phyloP scores from a whole-genome alignment of 768 basidiomycete species.

The Leccinum subgranulosum region DNA sequence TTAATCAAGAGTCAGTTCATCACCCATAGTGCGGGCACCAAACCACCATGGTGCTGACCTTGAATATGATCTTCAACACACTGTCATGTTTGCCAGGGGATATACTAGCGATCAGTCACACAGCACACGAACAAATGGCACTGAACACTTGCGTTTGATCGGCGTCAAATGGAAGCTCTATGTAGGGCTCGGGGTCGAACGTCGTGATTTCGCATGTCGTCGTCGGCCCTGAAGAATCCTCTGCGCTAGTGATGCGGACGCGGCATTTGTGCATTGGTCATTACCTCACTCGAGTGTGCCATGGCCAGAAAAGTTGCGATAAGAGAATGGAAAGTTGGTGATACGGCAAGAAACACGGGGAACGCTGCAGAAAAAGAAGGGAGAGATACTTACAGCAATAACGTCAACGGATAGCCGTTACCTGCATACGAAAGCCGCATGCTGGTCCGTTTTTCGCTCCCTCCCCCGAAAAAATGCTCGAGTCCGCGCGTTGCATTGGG shows the following conservation, averaged over 20 bases:
- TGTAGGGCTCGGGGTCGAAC: constrained; percentile 75
- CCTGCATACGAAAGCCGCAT: constrained; percentile 86
- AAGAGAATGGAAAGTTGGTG: background rate
- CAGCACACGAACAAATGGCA: background rate
- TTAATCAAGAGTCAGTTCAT: background rate
- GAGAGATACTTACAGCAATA: constrained; percentile 63
- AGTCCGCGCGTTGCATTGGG: constrained; percentile 29
- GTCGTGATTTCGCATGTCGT: constrained; percentile 87
- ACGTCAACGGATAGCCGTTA: constrained; percentile 68
- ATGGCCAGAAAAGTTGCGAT: constrained; percentile 1
- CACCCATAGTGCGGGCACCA: background rate
- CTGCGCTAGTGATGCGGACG: constrained; percentile 45
- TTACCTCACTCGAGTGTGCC: constrained; percentile 1
- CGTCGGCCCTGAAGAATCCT: constrained; percentile 77
- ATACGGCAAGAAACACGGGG: background rate
- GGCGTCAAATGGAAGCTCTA: constrained; percentile 77
- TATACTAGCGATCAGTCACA: constrained; percentile 7
- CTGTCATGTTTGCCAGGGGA: constrained; percentile 33
- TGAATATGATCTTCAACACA: constrained; percentile 80
- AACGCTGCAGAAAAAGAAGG: background rate
- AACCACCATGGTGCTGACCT: constrained; percentile 41
- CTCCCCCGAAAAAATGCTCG: constrained; percentile 56
- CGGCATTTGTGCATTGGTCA: constrained; percentile 1
- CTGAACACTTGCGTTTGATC: constrained; percentile 48
- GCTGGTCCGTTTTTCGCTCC: constrained; percentile 64